Evolutionary conservation across 371 early-diverging fungal species (phyloP).

Genomic region (Dichotomocladium elegans): DNA sequence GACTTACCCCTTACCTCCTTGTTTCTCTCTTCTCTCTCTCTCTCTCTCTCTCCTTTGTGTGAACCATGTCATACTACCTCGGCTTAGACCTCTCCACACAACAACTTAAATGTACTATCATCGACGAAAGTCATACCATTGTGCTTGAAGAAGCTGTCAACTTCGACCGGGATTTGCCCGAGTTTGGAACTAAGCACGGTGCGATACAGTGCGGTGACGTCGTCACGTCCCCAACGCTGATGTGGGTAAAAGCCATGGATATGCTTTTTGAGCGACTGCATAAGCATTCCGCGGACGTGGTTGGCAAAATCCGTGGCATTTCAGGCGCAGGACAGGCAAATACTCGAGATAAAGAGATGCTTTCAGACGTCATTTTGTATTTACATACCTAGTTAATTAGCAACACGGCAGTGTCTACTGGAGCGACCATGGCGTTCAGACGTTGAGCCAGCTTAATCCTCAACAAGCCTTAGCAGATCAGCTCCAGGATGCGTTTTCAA

Average conservation of each 20-base stretch:
- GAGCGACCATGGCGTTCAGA: conserved; percentile 42
- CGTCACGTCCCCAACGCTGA: conserved; percentile 66
- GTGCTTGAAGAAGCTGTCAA: conserved; percentile 46
- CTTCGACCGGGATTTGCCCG: conserved; percentile 59
- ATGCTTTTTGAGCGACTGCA: conserved; percentile 47
- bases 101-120: conserved; percentile 68
- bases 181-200: conserved; percentile 50
- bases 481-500: conserved; percentile 56
- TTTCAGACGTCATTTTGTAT: too few relatives aligned
- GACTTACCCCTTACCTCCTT: too few relatives aligned
- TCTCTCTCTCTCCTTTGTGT: neutral
- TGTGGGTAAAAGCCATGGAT: conserved; percentile 82
- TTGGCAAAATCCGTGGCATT: conserved; percentile 46
- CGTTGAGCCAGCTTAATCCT: conserved; percentile 32
- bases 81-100: conserved; percentile 81
- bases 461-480: conserved; percentile 41
- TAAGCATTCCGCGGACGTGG: conserved; percentile 16
- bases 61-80: conserved; percentile 26
- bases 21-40: neutral
- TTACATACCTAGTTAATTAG: too few relatives aligned
- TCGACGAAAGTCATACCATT: conserved; percentile 31
- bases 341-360: neutral
- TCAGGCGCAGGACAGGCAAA: conserved; percentile 77
- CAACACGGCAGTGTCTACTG: conserved; percentile 88
- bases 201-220: conserved; percentile 43